A percentile compares a stretch with the other conserved stretches of the same genome.
Evolutionary conservation across 768 basidiomycete genomes (phyloP).

Genomic region (Cytidiella melzeri): DNA sequence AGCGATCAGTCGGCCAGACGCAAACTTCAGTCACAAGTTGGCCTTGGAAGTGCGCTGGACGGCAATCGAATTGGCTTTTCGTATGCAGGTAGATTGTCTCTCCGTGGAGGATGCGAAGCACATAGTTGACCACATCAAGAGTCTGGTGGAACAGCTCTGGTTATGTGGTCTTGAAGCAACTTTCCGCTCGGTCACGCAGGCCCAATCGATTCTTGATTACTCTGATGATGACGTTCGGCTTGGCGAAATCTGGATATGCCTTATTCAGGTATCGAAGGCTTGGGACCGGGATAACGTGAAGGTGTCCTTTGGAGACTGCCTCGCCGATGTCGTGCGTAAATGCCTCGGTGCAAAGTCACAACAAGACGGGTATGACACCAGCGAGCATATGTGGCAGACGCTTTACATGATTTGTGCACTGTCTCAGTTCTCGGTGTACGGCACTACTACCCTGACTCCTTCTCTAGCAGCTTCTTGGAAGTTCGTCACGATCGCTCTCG

Average conservation of each 20-base stretch:
- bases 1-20: constrained; percentile 17
- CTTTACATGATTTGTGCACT: constrained; percentile 66
- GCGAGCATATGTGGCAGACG: constrained; percentile 68
- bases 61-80: constrained; percentile 40
- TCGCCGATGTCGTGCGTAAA: background rate
- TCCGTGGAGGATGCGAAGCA: constrained; percentile 19
- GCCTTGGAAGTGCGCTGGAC: constrained; percentile 56
- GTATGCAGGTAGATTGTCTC: background rate
- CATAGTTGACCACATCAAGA: constrained; percentile 23
- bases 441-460: constrained; percentile 33
- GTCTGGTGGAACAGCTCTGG: constrained; percentile 47
- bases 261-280: constrained; percentile 46
- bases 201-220: constrained; percentile 24
- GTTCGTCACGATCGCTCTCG: constrained; percentile 50
- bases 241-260: constrained; percentile 68
- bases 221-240: constrained; percentile 33
- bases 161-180: constrained; percentile 44
- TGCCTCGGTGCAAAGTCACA: background rate
- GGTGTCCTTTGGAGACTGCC: constrained; percentile 4
- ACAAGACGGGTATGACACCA: constrained; percentile 25
- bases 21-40: constrained; percentile 30
- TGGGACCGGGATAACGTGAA: background rate
- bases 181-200: constrained; percentile 33
- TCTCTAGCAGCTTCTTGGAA: constrained; percentile 61
- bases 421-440: constrained; percentile 69